Evolutionary conservation across 2,329 filamentous ascomycete genomes (phyloP).

Genomic region (Calonectria ilicicola): DNA sequence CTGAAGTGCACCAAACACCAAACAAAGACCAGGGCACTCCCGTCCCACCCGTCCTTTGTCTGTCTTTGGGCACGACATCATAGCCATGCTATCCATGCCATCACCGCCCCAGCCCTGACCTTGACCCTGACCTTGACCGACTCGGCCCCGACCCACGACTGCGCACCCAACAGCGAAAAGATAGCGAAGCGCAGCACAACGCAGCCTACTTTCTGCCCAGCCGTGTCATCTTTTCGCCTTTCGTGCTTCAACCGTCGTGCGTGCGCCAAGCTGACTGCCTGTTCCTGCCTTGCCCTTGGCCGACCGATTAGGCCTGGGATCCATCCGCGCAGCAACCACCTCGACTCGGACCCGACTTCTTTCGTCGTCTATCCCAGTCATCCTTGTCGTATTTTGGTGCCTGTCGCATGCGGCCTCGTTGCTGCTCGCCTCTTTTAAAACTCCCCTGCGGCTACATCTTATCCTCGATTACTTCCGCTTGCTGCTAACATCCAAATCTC

Average conservation of each 20-base stretch:
- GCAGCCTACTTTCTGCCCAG: background rate
- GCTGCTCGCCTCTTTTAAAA: background rate
- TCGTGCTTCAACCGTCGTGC: background rate
- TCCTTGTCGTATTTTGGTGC: background rate
- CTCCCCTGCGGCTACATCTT: background rate
- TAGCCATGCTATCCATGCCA: conserved; percentile 14
- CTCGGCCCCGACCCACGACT: conserved; percentile 9
- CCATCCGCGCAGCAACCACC: conserved; percentile 18
- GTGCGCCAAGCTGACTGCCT: conserved; percentile 20
- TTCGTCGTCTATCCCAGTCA: background rate
- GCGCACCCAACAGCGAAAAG: background rate
- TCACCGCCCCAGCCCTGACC: background rate
- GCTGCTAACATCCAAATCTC: conserved; percentile 38
- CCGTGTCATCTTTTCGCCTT: background rate
- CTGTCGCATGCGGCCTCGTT: conserved; percentile 2
- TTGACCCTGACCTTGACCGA: conserved; percentile 10
- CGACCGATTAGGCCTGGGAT: background rate
- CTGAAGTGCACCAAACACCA: background rate
- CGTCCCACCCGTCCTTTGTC: conserved; percentile 5
- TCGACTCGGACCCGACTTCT: conserved; percentile 3
- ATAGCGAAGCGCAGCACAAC: background rate
- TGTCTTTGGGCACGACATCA: conserved; percentile 13
- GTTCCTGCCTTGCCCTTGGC: conserved; percentile 10
- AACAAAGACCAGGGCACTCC: conserved; percentile 4
- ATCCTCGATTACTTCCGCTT: background rate